A percentile compares a stretch with the other conserved stretches of the same genome.
Evolutionary conservation across 768 basidiomycete species (phyloP).

Genomic region (Tylopilus vinaceipallidus): DNA sequence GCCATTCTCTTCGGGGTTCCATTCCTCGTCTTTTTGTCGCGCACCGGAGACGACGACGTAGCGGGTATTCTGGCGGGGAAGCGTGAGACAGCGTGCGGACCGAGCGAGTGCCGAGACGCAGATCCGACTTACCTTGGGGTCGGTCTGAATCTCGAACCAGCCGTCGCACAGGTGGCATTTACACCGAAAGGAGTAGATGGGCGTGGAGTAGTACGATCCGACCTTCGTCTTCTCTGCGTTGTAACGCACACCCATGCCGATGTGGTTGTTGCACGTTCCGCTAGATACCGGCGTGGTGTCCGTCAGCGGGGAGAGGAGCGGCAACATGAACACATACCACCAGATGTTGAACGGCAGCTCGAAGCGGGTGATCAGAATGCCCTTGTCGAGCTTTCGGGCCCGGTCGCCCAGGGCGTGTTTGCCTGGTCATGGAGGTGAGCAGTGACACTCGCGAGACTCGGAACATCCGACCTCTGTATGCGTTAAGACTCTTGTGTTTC

Average conservation of each 20-base stretch:
- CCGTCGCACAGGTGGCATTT: constrained; percentile 95
- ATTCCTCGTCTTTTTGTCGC: constrained; percentile 92
- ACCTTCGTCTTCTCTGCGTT: constrained; percentile 99
- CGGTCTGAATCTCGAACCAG: constrained; percentile 99
- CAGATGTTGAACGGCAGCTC: constrained; percentile 96
- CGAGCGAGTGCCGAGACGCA: not conserved
- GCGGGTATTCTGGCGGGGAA: constrained; percentile 74
- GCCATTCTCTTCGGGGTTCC: constrained; percentile 96
- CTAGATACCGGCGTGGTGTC: constrained; percentile 38
- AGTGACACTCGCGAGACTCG: not conserved
- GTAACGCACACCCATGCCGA: constrained; percentile 99
- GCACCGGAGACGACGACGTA: constrained; percentile 94
- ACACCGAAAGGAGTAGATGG: constrained; percentile 93
- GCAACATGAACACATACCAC: constrained; percentile 72
- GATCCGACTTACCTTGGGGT: constrained; percentile 74
- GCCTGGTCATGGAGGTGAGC: constrained; percentile 42
- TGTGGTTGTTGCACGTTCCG: constrained; percentile 91
- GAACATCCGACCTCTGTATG: constrained; percentile 55
- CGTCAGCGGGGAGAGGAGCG: too few relatives aligned
- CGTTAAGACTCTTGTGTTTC: constrained; percentile 70
- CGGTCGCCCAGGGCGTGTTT: constrained; percentile 94
- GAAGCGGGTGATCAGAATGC: constrained; percentile 93
- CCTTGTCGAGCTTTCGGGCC: constrained; percentile 94
- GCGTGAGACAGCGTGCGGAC: not conserved
- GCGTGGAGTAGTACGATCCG: constrained; percentile 91